Base-by-base conservation (phyloP, 176 grass and related monocot genomes). In the Tillandsia leiboldiana region DNA sequence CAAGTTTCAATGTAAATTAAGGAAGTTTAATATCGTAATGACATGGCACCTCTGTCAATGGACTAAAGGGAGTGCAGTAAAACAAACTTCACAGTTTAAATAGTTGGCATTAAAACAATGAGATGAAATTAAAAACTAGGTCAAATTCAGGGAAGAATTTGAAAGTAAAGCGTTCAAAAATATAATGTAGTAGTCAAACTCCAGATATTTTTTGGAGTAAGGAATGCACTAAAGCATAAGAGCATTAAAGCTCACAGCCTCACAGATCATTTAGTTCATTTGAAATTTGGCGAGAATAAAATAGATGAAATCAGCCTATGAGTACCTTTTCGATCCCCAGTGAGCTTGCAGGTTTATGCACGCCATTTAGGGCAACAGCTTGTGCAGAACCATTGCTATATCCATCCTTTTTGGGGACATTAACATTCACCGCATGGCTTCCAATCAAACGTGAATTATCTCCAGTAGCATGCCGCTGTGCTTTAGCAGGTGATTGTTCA, bases 341-440 rank as follows among this genome's bases (percentile, higher is more conserved):
- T 74, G 78, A 80, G 42, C 64, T 73, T 67, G 70, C 70, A 56
- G 78, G 29, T 66, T 73, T 71, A 66, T 83, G 79, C 58, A 80
- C 15, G 42, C 74, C 80, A 80, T 93, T 87, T 72, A 69, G 9
- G 42, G 87, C 79, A 48, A 59, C 74, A 64, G 69, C 71, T 18
- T 85, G 81, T 51, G 79, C 79, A 79, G 65, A 73, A 54, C 84
- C 87, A 77, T 78, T 84, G 69, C 29, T 72, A 54, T 85, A 73
- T 50, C 79, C 77, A 74, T 81, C 85, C 70, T 83, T 63, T 72
- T 53, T 87, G 56, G 68, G 61, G 29, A 51, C 7, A 75, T 56
- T 85, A 58, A 57, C 53, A 53, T 69, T 76, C 13, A 62, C 28
- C 68, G 72, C 26, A 68, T 72, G 63, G 64, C 51, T 73, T 52